Evolutionary conservation across 345 rosid genomes (phyloP).

Genomic region (Lepidium aucheri): DNA sequence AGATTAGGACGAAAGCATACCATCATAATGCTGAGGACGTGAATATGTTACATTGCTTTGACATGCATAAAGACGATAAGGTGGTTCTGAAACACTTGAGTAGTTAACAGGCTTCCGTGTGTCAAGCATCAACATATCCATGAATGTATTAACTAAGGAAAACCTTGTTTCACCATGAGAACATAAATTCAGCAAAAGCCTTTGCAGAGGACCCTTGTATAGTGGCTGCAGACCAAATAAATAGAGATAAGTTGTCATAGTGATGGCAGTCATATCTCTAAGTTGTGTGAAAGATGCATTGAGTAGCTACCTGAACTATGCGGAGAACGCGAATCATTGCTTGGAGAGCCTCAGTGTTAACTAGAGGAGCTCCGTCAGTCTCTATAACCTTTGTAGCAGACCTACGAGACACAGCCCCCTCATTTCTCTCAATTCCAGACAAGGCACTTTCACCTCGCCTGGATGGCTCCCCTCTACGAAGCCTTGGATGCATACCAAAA

Average conservation of each 20-base stretch:
- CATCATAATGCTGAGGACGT: constrained; percentile 82
- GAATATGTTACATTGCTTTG: constrained; percentile 89
- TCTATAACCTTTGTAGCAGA: constrained; percentile 66
- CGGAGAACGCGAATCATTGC: constrained; percentile 89
- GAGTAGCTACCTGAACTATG: constrained; percentile 82
- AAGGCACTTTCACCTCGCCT: constrained; percentile 73
- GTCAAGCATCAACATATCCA: constrained; percentile 86
- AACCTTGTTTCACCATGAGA: constrained; percentile 81
- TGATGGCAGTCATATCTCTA: background rate
- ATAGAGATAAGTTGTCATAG: constrained; percentile 1
- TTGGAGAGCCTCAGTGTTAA: constrained; percentile 67
- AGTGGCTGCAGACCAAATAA: constrained; percentile 55
- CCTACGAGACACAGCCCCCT: constrained; percentile 59
- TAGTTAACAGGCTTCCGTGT: constrained; percentile 42
- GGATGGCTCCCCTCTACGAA: constrained; percentile 90
- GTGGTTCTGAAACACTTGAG: constrained; percentile 48
- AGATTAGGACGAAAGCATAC: constrained; percentile 30
- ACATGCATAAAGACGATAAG: constrained; percentile 84
- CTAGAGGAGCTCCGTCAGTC: constrained; percentile 87
- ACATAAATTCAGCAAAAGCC: constrained; percentile 88
- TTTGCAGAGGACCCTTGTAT: constrained; percentile 84
- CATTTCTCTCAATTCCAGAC: constrained; percentile 51
- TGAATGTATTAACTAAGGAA: constrained; percentile 62
- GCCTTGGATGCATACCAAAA: constrained; percentile 92
- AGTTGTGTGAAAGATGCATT: background rate